These are phyloP conservation scores for Phymatotrichopsis omnivora DNA, from an alignment of 2,329 filamentous ascomycete species.

Conservation along the genomic window DNA sequence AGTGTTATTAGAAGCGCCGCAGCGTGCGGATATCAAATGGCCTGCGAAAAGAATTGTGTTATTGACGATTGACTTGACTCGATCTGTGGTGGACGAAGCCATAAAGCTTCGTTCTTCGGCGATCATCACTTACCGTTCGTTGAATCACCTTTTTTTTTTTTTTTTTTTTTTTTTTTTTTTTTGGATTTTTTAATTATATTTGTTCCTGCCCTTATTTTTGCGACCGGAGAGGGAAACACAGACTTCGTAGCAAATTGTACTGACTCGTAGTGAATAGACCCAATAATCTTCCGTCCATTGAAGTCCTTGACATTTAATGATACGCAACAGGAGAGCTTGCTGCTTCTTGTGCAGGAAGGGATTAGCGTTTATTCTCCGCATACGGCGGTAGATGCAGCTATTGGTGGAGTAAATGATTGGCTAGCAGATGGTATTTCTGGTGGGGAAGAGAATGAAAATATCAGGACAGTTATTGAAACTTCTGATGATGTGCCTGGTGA, in stretches of 20 bases:
- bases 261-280: constrained; percentile 48
- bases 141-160: not conserved
- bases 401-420: constrained; percentile 84
- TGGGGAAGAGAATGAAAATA: constrained; percentile 31
- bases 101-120: constrained; percentile 65
- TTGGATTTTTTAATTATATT: no score
- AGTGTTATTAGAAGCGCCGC: constrained; percentile 62
- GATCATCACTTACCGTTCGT: constrained; percentile 77
- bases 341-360: constrained; percentile 71
- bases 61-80: constrained; percentile 83
- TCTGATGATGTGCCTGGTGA: constrained; percentile 22
- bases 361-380: constrained; percentile 95
- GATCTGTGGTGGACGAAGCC: constrained; percentile 79
- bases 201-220: no score
- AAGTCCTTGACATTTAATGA: constrained; percentile 79
- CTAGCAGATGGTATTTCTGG: constrained; percentile 74
- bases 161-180: no score
- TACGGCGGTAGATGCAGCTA: constrained; percentile 82
- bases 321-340: constrained; percentile 73
- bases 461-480: constrained; percentile 21
- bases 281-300: constrained; percentile 88
- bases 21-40: constrained; percentile 42
- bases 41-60: constrained; percentile 56
- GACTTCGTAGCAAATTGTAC: constrained; percentile 13
- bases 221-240: no score